Conservation (phyloP, 1,284 basidiomycete genomes). For the Rhizoctonia solani region DNA sequence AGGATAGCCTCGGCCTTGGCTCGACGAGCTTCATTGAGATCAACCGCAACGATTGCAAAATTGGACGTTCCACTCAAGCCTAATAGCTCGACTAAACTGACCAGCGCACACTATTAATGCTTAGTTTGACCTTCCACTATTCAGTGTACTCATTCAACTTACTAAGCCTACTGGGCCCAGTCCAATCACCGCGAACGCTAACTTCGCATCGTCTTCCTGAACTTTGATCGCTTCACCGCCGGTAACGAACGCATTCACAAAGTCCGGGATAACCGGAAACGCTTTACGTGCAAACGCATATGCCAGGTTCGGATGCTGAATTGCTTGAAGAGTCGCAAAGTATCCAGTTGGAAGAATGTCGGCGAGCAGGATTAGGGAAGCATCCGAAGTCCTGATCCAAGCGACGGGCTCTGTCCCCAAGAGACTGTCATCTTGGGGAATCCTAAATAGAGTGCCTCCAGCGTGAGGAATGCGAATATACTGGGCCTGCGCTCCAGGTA, state of each 20-base stretch:
- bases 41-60: constrained; percentile 65
- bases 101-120: constrained; percentile 56
- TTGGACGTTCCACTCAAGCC: constrained; percentile 48
- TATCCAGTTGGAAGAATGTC: constrained; percentile 76
- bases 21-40: constrained; percentile 57
- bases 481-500: constrained; percentile 87
- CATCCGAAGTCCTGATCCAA: constrained; percentile 55
- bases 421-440: constrained; percentile 53
- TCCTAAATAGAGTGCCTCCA: constrained; percentile 75
- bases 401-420: constrained; percentile 47
- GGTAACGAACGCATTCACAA: neutral
- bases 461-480: constrained; percentile 80
- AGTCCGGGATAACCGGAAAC: neutral
- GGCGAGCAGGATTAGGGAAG: constrained; percentile 71
- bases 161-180: constrained; percentile 77
- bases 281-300: neutral
- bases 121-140: constrained; percentile 8
- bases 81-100: constrained; percentile 67
- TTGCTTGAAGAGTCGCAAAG: constrained; percentile 72
- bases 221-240: neutral
- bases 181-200: constrained; percentile 69
- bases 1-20: constrained; percentile 37
- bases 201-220: constrained; percentile 50
- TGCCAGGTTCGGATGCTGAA: constrained; percentile 72
- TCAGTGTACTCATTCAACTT: constrained; percentile 49